Base-by-base conservation (phyloP, 2,329 filamentous ascomycete genomes). In the Bimuria novae-zelandiae region DNA sequence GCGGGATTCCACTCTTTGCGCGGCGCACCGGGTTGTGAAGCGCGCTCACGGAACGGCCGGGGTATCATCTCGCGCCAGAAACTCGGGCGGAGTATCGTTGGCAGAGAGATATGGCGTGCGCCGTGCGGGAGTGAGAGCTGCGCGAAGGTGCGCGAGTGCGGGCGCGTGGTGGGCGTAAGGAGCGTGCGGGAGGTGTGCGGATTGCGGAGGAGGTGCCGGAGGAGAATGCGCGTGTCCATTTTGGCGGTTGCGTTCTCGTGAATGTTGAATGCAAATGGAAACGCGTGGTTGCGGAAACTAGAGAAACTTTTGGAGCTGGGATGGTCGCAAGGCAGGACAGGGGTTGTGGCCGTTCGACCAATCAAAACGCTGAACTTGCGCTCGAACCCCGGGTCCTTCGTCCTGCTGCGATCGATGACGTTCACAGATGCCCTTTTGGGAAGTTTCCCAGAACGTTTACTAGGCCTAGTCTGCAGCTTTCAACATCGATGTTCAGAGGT, bases 1-100 rank as follows among this genome's bases (percentile, higher is more conserved):
- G 82, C 82, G 21, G 92, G 81, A 17, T 79, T 79, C 73, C 76
- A 77, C n/a, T 70, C 71, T 59, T 72, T 68, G 3, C 67, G 17
- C 33, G 53, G 51, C 12, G 50, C 32, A 36, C 8, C n/a, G 10
- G 40, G n/a, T n/a, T n/a, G 30, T n/a, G 40, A 30, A 16, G 50
- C 17, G 37, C 49, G 49, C 2, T 46, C 47, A 19, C 63, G 64
- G 12, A 73, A 51, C 10, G 67, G 63, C 30, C 61, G 67, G 3
- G 74, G 74, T n/a, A 75, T 57, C 56, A 75, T 61, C n/a, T 67
- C 65, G 12, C 59, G 52, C 74, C 74, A 76, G 58, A 75, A 69
- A 23, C 61, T 67, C 44, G 73, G 71, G 48, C 69, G 69, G 1
- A 69, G 54, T 21, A 76, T 63, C 37, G 71, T 71, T 1, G 74